Conservation (phyloP, 1,139 yeast genomes). For the Taphrina wiesneri region DNA sequence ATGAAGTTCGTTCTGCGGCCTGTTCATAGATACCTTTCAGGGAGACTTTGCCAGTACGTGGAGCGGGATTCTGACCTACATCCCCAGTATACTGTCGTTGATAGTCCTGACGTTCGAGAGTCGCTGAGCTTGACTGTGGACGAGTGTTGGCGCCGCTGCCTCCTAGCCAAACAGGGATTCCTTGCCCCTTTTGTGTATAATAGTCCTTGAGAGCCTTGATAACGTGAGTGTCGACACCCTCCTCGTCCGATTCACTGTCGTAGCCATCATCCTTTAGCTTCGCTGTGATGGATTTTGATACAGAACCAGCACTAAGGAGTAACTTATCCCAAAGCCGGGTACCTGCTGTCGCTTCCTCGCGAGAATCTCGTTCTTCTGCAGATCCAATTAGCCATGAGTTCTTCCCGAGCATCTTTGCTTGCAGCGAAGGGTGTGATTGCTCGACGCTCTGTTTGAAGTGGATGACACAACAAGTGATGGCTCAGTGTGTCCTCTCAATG, state of each 20-base stretch:
- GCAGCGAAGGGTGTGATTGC: background rate
- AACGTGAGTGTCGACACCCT: conserved; percentile 30
- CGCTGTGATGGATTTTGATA: conserved; percentile 19
- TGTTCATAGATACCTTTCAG: conserved; percentile 30
- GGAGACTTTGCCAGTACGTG: conserved; percentile 19
- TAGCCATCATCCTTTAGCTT: conserved; percentile 29
- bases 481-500: background rate
- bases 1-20: conserved; percentile 31
- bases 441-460: background rate
- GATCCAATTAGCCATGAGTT: background rate
- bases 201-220: conserved; percentile 31
- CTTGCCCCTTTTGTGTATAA: conserved; percentile 24
- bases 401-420: background rate
- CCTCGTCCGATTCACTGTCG: conserved; percentile 26
- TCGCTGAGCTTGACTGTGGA: background rate
- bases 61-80: background rate
- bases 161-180: conserved; percentile 28
- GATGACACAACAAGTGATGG: background rate
- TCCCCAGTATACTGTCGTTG: background rate
- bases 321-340: conserved; percentile 30
- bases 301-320: conserved; percentile 21
- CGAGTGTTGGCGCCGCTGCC: conserved; percentile 9
- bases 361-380: conserved; percentile 15
- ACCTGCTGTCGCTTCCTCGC: conserved; percentile 28
- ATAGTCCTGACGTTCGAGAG: background rate